A percentile compares a stretch with the other conserved stretches of the same genome.
Conservation (phyloP, 192 early-diverging fungal species). For the Entomortierella parvispora region DNA sequence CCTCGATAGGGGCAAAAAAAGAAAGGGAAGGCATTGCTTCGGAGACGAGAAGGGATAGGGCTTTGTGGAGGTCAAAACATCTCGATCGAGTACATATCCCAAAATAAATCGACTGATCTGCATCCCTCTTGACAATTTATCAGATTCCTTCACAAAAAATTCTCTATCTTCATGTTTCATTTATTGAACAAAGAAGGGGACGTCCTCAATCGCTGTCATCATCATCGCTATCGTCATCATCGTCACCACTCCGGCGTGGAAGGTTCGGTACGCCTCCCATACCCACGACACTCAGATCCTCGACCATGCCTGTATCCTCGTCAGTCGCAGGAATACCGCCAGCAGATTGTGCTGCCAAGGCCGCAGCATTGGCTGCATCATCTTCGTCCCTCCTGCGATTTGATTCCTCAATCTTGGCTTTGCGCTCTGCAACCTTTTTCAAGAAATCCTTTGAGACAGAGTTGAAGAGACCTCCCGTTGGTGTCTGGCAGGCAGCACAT, state of each 20-base stretch:
- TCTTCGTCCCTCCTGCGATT: constrained; percentile 46
- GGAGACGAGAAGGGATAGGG: too few species aligned
- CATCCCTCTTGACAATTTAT: too few species aligned
- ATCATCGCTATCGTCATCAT: constrained; percentile 45
- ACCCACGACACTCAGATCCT: constrained; percentile 43
- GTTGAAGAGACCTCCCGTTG: constrained; percentile 89
- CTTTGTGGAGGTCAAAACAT: too few species aligned
- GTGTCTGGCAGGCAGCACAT: constrained; percentile 89
- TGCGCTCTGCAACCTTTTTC: constrained; percentile 65
- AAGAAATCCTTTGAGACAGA: constrained; percentile 74
- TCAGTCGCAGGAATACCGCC: constrained; percentile 17
- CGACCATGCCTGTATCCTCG: constrained; percentile 43
- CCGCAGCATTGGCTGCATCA: constrained; percentile 37
- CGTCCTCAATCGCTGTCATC: constrained; percentile 28
- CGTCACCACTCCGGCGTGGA: constrained; percentile 16
- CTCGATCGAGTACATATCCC: too few species aligned
- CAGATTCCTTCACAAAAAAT: too few species aligned
- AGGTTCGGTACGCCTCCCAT: constrained; percentile 36
- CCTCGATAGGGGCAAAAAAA: too few species aligned
- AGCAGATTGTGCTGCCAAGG: constrained; percentile 23
- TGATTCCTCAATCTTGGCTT: constrained; percentile 56
- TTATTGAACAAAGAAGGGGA: too few species aligned
- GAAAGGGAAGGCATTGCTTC: too few species aligned
- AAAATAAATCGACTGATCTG: too few species aligned
- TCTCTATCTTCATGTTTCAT: too few species aligned